Conservation (phyloP, 2,329 filamentous ascomycete species). For the Chaetomium strumarium region DNA sequence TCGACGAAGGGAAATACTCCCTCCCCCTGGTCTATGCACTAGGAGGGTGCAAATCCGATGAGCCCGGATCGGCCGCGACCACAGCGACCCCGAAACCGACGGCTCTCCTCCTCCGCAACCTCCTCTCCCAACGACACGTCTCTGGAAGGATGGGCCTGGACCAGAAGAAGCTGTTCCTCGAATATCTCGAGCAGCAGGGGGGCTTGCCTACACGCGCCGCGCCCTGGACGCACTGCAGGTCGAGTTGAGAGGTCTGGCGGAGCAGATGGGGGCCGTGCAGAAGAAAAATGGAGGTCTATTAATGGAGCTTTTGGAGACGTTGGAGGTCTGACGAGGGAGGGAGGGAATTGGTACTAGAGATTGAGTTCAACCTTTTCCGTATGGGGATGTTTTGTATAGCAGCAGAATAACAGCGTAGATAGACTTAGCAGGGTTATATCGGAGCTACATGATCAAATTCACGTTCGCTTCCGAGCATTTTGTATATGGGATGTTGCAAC, state of each 20-base stretch:
- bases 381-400: too few relatives aligned
- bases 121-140: conserved; percentile 9
- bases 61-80: too few relatives aligned
- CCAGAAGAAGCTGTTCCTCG: conserved; percentile 15
- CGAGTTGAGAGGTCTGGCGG: neutral
- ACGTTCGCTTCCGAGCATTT: too few relatives aligned
- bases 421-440: too few relatives aligned
- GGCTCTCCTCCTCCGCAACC: conserved; percentile 11
- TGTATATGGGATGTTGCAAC: too few relatives aligned
- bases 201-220: conserved; percentile 8
- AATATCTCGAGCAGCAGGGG: neutral
- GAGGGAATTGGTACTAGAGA: too few relatives aligned
- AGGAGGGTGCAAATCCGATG: too few relatives aligned
- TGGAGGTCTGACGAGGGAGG: conserved; percentile 6
- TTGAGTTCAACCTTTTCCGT: too few relatives aligned
- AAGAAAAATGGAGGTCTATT: neutral
- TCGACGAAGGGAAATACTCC: conserved; percentile 39
- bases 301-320: neutral
- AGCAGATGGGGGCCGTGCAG: conserved; percentile 3
- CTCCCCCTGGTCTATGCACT: conserved; percentile 27
- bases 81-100: too few relatives aligned
- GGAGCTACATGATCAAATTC: too few relatives aligned
- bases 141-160: conserved; percentile 1
- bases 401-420: too few relatives aligned
- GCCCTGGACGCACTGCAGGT: neutral